A percentile compares a stretch with the other conserved stretches of the same genome.
phyloP scores from a whole-genome alignment of 2,329 filamentous ascomycete genomes.

The Corniculantispora saksenae region DNA sequence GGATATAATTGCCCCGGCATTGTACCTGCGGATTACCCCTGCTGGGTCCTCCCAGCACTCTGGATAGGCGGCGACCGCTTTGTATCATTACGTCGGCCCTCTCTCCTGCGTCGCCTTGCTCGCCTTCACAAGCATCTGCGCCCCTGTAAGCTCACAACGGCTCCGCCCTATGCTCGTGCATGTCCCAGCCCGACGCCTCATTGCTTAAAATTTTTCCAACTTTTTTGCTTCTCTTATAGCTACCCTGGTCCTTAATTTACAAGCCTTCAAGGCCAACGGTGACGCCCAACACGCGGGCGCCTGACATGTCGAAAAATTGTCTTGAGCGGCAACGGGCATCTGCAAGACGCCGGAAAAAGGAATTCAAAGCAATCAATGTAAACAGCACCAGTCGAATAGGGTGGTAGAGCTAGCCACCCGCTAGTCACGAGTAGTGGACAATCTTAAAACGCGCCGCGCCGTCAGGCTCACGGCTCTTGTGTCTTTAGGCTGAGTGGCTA shows the following conservation, averaged over 20 bases:
- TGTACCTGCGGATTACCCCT: background rate
- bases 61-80: background rate
- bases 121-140: background rate
- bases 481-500: background rate
- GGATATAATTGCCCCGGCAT: background rate
- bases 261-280: background rate
- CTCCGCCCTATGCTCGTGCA: background rate
- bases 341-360: background rate
- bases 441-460: conserved; percentile 10
- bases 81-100: background rate
- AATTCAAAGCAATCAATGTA: background rate
- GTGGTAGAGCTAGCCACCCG: background rate
- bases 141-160: background rate
- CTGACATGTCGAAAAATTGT: background rate
- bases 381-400: background rate
- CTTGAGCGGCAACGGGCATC: background rate
- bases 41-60: background rate
- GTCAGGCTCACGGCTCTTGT: conserved; percentile 6
- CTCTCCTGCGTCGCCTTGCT: background rate
- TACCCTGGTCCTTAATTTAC: background rate
- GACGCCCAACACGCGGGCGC: background rate
- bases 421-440: background rate
- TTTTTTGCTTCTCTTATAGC: background rate
- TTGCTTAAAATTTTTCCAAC: background rate
- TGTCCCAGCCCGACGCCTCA: background rate